Percentiles rank a stretch among this genome's conserved stretches.
phyloP scores from a whole-genome alignment of 169 alveolate genomes.

The Toxoplasma gondii region DNA sequence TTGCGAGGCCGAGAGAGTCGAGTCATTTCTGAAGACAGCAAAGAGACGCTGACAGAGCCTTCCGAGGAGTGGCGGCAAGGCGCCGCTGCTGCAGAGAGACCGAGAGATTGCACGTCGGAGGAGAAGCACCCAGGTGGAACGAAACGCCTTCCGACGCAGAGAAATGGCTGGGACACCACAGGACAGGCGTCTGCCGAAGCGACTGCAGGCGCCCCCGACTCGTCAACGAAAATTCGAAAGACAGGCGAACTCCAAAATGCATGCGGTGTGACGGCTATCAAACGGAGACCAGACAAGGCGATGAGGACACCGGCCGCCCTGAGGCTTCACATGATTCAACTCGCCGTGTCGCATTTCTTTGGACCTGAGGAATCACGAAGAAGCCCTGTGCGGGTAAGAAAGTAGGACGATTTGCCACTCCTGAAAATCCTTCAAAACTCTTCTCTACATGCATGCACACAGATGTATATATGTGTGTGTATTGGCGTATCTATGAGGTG shows the following conservation, averaged over 20 bases:
- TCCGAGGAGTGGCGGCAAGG: too few species aligned
- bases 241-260: too few species aligned
- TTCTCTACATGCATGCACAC: background rate
- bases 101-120: background rate
- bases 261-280: background rate
- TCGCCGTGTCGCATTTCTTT: constrained; percentile 41
- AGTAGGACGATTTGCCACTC: background rate
- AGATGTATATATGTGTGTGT: background rate
- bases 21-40: background rate
- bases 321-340: constrained; percentile 31
- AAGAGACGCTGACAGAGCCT: background rate
- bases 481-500: background rate
- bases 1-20: background rate
- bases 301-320: background rate
- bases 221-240: background rate
- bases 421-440: background rate
- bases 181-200: background rate
- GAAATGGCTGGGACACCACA: background rate
- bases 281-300: constrained; percentile 31
- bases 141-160: background rate
- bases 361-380: background rate
- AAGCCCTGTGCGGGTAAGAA: background rate
- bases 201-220: background rate
- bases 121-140: background rate
- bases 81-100: background rate